Evolutionary conservation across 2,329 filamentous ascomycete genomes (phyloP).

Genomic region (Mycosphaerella sp.): DNA sequence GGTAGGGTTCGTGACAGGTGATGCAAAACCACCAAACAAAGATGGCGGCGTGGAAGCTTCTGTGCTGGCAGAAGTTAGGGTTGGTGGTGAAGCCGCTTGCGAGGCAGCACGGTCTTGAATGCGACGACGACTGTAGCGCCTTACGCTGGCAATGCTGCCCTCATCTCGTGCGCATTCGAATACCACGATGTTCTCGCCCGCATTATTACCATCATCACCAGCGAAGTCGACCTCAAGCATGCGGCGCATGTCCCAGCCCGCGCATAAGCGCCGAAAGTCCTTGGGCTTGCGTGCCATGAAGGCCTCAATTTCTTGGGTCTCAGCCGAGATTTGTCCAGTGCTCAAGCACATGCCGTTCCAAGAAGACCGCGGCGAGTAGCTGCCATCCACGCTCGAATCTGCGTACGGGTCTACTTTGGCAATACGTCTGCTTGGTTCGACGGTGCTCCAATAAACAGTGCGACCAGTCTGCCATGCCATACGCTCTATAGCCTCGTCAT

Average conservation of each 20-base stretch:
- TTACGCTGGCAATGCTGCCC: slow-evolving; percentile 47
- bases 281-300: slow-evolving; percentile 67
- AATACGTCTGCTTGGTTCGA: slow-evolving; percentile 69
- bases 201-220: slow-evolving; percentile 66
- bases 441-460: slow-evolving; percentile 70
- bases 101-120: slow-evolving; percentile 27
- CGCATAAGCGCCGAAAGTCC: slow-evolving; percentile 70
- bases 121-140: slow-evolving; percentile 53
- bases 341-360: slow-evolving; percentile 66
- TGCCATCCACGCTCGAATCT: slow-evolving; percentile 58
- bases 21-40: slow-evolving; percentile 46
- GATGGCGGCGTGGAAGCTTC: slow-evolving; percentile 36
- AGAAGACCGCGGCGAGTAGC: slow-evolving; percentile 75
- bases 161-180: slow-evolving; percentile 66
- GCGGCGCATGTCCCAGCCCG: slow-evolving; percentile 89
- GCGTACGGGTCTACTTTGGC: slow-evolving; percentile 68
- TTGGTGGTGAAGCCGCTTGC: slow-evolving; percentile 23
- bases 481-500: slow-evolving; percentile 53
- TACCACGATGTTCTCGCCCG: slow-evolving; percentile 71
- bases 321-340: slow-evolving; percentile 63
- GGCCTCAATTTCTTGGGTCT: slow-evolving; percentile 74
- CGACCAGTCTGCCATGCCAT: slow-evolving; percentile 76
- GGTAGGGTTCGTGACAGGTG: slow-evolving; percentile 32
- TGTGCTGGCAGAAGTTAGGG: slow-evolving; percentile 25
- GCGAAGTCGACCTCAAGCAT: slow-evolving; percentile 84